Base-by-base conservation (phyloP, 495 filamentous ascomycete genomes). In the Talaromyces thailandensis region DNA sequence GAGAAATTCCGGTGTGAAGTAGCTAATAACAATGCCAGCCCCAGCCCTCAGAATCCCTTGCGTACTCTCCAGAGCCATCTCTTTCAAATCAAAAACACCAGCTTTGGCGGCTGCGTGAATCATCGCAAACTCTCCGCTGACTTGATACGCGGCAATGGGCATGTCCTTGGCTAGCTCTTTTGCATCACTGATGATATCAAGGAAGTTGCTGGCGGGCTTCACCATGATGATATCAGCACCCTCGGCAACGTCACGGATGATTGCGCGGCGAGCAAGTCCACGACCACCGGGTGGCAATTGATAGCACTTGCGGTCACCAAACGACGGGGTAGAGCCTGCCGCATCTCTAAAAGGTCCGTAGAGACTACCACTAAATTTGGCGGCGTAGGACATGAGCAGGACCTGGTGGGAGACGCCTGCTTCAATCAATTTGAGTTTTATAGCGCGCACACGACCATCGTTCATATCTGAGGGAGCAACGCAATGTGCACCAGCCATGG, bases 211-310 rank as follows among this genome's bases (percentile, higher is more conserved):
- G 9, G 94, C 93, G 2, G 94, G 94, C 76, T 98, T 98, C 48
- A 98, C 94, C 95, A 98, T 97, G 68, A 98, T 96, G 65, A 96
- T 92, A 71, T 98, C 94, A 16, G 94, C 94, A 24, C 94, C 94
- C 73, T 98, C 94, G 62, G 79, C 81, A 53, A 98, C 92, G 69
- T 98, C 94, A 63, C 95, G 83, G 43, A 84, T 75, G 62, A 98
- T 98, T 16, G 95, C 95, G 61, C 94, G 87, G 55, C 93, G 86
- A 26, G 94, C 94, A 61, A 98, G 84, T n/a, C 94, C 94, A 23
- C 93, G 85, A 21, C 92, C 94, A 53, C 90, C 91, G 0, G 92
- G 91, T 1, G 94, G 94, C 3, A 98, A 82, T 74, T 98, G 94
- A 75, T 98, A 98, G 83, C 95, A 98, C 66, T 87, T 86, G 63